These are phyloP conservation scores for Aspergillus persii DNA, from an alignment of 2,329 filamentous ascomycete genomes.

Conservation along the genomic window DNA sequence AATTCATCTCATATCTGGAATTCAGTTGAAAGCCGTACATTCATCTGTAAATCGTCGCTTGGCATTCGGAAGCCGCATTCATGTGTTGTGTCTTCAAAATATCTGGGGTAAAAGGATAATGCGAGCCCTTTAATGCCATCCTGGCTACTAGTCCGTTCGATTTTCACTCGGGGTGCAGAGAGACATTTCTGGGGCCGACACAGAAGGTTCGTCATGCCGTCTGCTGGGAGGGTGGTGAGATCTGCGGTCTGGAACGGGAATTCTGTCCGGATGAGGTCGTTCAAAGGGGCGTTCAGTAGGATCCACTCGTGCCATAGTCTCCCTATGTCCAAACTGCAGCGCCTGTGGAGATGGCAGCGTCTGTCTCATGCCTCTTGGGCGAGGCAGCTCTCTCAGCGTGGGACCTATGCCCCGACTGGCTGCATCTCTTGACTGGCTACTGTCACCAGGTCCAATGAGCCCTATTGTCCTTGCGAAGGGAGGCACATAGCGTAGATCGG, in stretches of 20 bases:
- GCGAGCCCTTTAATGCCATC: not conserved
- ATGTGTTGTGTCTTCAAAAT: conserved; percentile 19
- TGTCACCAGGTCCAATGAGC: conserved; percentile 12
- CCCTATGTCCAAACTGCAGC: conserved; percentile 29
- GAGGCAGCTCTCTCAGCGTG: conserved; percentile 28
- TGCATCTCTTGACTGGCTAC: conserved; percentile 22
- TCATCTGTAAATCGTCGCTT: conserved; percentile 33
- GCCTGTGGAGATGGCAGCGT: conserved; percentile 30
- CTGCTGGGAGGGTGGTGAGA: conserved; percentile 25
- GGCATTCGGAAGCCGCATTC: conserved; percentile 23
- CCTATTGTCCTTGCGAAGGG: conserved; percentile 15
- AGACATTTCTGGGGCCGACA: conserved; percentile 19
- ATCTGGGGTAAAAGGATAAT: conserved; percentile 6
- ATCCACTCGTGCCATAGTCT: conserved; percentile 25
- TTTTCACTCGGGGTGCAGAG: conserved; percentile 20
- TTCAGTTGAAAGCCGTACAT: conserved; percentile 6
- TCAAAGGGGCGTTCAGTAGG: conserved; percentile 24
- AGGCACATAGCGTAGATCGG: conserved; percentile 22
- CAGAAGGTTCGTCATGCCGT: conserved; percentile 21
- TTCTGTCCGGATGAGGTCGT: conserved; percentile 21
- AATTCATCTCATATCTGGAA: conserved; percentile 15
- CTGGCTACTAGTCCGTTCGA: conserved; percentile 16
- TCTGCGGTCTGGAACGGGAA: conserved; percentile 23
- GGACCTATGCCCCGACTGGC: conserved; percentile 20
- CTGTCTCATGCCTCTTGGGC: conserved; percentile 26